These are phyloP conservation scores for Fagopyrum tataricum DNA, from an alignment of 148 eudicot species.

Conservation along the genomic window DNA sequence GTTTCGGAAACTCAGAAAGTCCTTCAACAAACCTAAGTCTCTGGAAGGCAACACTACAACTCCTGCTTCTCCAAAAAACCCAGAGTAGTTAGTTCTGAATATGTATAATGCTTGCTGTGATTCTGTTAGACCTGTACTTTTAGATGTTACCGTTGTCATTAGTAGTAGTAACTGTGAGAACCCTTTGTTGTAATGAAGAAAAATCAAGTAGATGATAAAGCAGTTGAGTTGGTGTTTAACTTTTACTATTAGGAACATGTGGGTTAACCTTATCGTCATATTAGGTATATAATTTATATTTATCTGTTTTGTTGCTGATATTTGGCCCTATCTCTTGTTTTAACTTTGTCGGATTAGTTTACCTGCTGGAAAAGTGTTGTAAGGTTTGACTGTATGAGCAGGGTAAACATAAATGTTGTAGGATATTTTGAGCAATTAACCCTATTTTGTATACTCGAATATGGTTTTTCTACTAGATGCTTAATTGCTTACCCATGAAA, in stretches of 20 bases:
- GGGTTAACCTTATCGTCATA: not conserved
- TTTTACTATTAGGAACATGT: not conserved
- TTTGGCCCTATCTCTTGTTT: slow-evolving; percentile 4
- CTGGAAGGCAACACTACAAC: not conserved
- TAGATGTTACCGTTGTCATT: not conserved
- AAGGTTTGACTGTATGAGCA: not conserved
- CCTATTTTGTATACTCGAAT: not conserved
- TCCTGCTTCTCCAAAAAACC: slow-evolving; percentile 16
- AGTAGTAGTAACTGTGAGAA: not conserved
- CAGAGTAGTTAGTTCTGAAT: slow-evolving; percentile 12
- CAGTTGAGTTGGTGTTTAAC: not conserved
- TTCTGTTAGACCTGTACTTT: not conserved
- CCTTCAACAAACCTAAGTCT: slow-evolving; percentile 44
- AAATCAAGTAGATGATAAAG: no score
- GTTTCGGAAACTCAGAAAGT: slow-evolving; percentile 47
- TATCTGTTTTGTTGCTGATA: not conserved
- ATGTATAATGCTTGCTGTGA: not conserved
- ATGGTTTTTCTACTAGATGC: not conserved
- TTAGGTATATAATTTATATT: not conserved
- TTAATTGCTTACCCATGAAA: not conserved
- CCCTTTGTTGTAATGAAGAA: slow-evolving; percentile 1
- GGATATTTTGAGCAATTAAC: not conserved
- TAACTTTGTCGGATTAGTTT: not conserved
- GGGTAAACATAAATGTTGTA: not conserved
- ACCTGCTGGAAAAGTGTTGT: not conserved